Conservation (phyloP, 78 protist species). For the Dictyostelium intermedium region DNA sequence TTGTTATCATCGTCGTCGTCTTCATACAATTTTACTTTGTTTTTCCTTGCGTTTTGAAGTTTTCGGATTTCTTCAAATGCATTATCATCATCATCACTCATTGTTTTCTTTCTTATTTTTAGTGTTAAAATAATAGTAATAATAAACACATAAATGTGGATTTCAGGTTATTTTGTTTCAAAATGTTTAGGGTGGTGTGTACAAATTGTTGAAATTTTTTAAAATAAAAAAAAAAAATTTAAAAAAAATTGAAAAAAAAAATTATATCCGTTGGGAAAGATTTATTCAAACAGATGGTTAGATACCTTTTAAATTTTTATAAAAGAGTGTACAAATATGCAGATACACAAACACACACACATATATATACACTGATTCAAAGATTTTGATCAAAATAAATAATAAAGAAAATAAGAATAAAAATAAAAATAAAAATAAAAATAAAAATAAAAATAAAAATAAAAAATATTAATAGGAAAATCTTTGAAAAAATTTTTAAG, state of each 20-base stretch:
- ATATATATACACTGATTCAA: not conserved
- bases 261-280: not conserved
- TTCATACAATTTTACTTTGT: not conserved
- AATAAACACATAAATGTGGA: too few relatives aligned
- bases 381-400: not conserved
- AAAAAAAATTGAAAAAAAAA: not conserved
- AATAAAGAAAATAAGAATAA: too few relatives aligned
- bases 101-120: too few relatives aligned
- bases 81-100: constrained; percentile 15
- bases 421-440: too few relatives aligned
- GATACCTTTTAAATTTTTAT: too few relatives aligned
- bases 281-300: not conserved
- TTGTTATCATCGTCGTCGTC: not conserved
- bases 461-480: too few relatives aligned
- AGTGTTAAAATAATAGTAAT: too few relatives aligned
- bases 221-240: too few relatives aligned
- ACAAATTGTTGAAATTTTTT: not conserved
- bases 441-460: too few relatives aligned
- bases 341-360: not conserved
- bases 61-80: constrained; percentile 33
- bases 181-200: not conserved
- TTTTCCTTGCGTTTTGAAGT: constrained; percentile 36
- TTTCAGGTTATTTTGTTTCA: too few relatives aligned
- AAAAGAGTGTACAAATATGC: not conserved
- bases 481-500: too few relatives aligned